Evolutionary conservation across 2,329 filamentous ascomycete species (phyloP), one percentile per base, ranked within the genome.

Genomic region (Atkinsonella texensis): DNA sequence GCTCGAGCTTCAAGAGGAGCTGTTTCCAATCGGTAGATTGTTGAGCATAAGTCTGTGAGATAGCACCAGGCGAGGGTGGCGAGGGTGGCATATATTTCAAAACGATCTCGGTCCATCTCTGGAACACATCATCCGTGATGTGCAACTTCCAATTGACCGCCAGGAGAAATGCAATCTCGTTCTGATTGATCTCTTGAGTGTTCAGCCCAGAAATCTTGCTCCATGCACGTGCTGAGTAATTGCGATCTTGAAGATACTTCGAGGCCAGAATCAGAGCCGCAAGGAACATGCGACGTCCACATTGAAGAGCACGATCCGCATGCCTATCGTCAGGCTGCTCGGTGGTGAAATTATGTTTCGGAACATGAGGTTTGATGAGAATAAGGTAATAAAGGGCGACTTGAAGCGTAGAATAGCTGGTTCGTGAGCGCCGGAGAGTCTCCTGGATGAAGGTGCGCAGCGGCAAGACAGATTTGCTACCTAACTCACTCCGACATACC

Each of bases 141-240:
- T 98, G 93, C 32, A 98, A 80, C 62, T 89, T 88, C 90, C 91
- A 98, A 67, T 89, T 84, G 56, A 98, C 88, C 45, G 90, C 87
- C 55, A 85, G 73, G 46, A 98, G 77, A 66, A 97, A 98, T 17
- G 87, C 83, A 67, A 94, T 85, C 71, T 98, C 93, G 67, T 97
- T 97, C 63, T 89, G 85, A 70, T 97, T 97, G 69, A 98, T 97
- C 70, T 98, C 93, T 52, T 80, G 75, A 3, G 89, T 90, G 65
- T 87, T 89, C 52, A 98, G 75, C n/a, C 93, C 93, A 17, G 93
- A 97, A 60, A 98, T 98, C 75, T 95, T 97, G 69, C 91, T 97
- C 93, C 93, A 98, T 42, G 93, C 93, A 52, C 91, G 84, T 47
- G 93, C 89, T 13, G 93, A 97, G 70, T 95, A 98, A 71, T 97